Base-by-base conservation (phyloP, 495 filamentous ascomycete species). In the Tirmania nivea region DNA sequence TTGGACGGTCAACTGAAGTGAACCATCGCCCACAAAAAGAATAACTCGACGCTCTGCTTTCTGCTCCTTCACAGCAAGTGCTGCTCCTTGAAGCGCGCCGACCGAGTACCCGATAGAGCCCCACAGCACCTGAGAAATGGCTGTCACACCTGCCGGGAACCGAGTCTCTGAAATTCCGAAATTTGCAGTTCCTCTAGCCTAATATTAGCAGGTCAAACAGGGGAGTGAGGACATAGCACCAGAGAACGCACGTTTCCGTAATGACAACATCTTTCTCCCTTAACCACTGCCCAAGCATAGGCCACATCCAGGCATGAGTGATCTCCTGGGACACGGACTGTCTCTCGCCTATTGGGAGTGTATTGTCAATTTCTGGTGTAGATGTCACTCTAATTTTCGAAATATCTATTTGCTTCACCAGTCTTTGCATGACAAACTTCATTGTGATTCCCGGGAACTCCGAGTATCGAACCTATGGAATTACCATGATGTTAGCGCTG, bases 141-240 rank as follows among this genome's bases (percentile, higher is more conserved):
- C 81, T 4, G 75, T 83, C 1, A 89, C 84, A 25, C 75, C 70
- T 21, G 73, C 64, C 0, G 86, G 86, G 71, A 92, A 90, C 20
- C 78, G 78, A 34, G 83, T 87, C 53, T 93, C 85, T 77, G 81
- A 86, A 57, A 92, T 83, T 47, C 88, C 87, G 67, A 93, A 92
- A 68, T 85, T 88, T 34, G 85, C 73, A 4, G 87, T 94, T 49
- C 88, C 87, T 14, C 56, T 61, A 14, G 35, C 25, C 7, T 7
- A 31, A 3, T 19, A 10, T 19, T 12, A 6, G 45, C 56, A 8
- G 57, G 19, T 52, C 19, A 10, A 31, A 48, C 9, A 5, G 3
- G 9, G 9, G 9, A 0, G 39, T 45, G 39, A 14, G 12, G 7
- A 31, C n/a, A 31, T 0, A 31, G 7, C 25, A 31, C 25, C 25